phyloP scores from a whole-genome alignment of 805 yeast species.

The Yarrowia sp. region DNA sequence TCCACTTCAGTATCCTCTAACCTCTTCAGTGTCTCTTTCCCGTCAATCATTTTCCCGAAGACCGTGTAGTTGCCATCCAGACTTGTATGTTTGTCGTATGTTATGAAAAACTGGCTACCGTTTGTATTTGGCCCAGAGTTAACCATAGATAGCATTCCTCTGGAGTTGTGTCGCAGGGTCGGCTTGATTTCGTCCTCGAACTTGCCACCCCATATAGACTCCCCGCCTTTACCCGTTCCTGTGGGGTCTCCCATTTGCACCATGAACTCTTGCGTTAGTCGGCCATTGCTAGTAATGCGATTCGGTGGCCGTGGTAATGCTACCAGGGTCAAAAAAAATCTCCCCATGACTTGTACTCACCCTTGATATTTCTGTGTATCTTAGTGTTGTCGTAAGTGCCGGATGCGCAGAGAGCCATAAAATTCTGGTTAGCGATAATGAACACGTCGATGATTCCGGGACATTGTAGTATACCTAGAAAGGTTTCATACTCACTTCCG shows the following conservation, averaged over 20 bases:
- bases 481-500: slow-evolving; percentile 48
- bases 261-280: slow-evolving; percentile 48
- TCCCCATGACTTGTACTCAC: slow-evolving; percentile 33
- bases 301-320: not conserved
- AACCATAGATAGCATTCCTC: slow-evolving; percentile 89
- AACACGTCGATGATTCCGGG: not conserved
- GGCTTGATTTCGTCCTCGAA: slow-evolving; percentile 49
- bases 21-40: slow-evolving; percentile 57
- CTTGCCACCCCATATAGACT: slow-evolving; percentile 56
- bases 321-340: too few relatives aligned
- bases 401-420: slow-evolving; percentile 56
- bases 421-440: slow-evolving; percentile 48
- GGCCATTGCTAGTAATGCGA: not conserved
- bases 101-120: slow-evolving; percentile 89
- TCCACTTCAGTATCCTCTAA: slow-evolving; percentile 65
- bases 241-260: slow-evolving; percentile 52
- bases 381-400: slow-evolving; percentile 52
- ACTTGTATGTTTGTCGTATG: slow-evolving; percentile 75
- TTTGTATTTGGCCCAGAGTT: slow-evolving; percentile 92
- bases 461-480: too few relatives aligned
- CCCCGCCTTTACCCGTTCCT: slow-evolving; percentile 51
- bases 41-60: slow-evolving; percentile 68
- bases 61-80: slow-evolving; percentile 77
- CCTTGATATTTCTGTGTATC: slow-evolving; percentile 53
- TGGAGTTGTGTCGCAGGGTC: slow-evolving; percentile 69